Conservation (phyloP, 495 filamentous ascomycete genomes). For the Articulospora tetracladia region DNA sequence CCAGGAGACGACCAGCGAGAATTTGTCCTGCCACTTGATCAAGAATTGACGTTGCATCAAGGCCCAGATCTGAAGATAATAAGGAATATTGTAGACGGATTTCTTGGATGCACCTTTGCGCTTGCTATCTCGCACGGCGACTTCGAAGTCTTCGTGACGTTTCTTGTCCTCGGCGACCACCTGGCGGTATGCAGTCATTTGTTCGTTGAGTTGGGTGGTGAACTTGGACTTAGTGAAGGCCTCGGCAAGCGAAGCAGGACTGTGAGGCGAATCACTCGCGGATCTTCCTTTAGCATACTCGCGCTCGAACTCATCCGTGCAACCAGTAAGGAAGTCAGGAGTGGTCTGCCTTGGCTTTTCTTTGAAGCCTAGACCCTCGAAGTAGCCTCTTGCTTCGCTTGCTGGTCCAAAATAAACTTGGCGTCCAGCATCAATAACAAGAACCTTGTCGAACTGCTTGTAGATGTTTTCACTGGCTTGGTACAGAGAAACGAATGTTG, state of each 20-base stretch:
- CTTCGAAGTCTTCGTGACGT: constrained; percentile 67
- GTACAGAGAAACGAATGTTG: constrained; percentile 75
- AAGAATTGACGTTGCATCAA: constrained; percentile 79
- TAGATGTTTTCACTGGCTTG: constrained; percentile 85
- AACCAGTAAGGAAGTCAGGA: constrained; percentile 80
- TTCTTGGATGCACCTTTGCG: constrained; percentile 59
- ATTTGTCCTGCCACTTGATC: constrained; percentile 81
- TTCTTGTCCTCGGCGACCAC: constrained; percentile 57
- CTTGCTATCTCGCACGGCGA: constrained; percentile 76
- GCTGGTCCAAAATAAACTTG: constrained; percentile 80
- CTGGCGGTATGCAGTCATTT: constrained; percentile 65
- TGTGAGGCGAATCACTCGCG: constrained; percentile 59
- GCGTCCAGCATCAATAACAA: constrained; percentile 74
- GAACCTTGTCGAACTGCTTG: constrained; percentile 80
- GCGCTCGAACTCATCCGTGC: constrained; percentile 78
- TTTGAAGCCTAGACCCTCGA: constrained; percentile 76
- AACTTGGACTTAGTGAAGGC: constrained; percentile 66
- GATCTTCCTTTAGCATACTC: constrained; percentile 65
- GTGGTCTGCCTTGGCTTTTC: constrained; percentile 80
- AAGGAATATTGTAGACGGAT: constrained; percentile 78
- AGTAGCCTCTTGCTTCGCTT: constrained; percentile 67
- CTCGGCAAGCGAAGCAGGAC: constrained; percentile 55
- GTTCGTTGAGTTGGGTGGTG: constrained; percentile 49
- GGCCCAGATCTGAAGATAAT: constrained; percentile 75
- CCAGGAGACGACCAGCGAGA: constrained; percentile 72